phyloP scores from a whole-genome alignment of 164 flowering plant genomes.

The Paratinospora sagittata region DNA sequence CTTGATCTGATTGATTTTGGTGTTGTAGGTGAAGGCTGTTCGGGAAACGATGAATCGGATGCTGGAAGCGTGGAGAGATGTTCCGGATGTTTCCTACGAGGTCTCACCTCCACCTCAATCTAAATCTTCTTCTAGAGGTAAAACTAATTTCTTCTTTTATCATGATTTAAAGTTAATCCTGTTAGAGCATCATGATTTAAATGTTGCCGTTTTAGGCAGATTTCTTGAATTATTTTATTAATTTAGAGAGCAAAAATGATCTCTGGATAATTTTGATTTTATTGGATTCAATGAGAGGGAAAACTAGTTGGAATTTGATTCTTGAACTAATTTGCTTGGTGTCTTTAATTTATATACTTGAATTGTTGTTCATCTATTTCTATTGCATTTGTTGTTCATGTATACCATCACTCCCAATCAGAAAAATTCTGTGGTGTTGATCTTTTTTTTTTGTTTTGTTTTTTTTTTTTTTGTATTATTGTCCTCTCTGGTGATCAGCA shows the following conservation, averaged over 20 bases:
- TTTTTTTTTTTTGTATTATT: background rate
- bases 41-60: slow-evolving; percentile 71
- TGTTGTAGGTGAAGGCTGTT: slow-evolving; percentile 60
- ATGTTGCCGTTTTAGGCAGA: background rate
- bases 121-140: slow-evolving; percentile 63
- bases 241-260: background rate
- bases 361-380: background rate
- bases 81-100: slow-evolving; percentile 59
- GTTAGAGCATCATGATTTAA: background rate
- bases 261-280: background rate
- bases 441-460: background rate
- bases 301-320: background rate
- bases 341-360: background rate
- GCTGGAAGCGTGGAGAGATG: slow-evolving; percentile 75
- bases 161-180: background rate
- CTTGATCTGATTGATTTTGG: slow-evolving; percentile 4
- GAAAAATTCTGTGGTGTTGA: background rate
- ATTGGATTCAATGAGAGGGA: background rate
- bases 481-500: slow-evolving; percentile 14
- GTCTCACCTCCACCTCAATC: slow-evolving; percentile 49
- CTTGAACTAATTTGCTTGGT: background rate
- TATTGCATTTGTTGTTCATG: background rate
- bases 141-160: background rate
- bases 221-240: background rate
- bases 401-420: background rate